Conservation (phyloP, 2,329 filamentous ascomycete genomes). For the Taxawa tesnikishii region DNA sequence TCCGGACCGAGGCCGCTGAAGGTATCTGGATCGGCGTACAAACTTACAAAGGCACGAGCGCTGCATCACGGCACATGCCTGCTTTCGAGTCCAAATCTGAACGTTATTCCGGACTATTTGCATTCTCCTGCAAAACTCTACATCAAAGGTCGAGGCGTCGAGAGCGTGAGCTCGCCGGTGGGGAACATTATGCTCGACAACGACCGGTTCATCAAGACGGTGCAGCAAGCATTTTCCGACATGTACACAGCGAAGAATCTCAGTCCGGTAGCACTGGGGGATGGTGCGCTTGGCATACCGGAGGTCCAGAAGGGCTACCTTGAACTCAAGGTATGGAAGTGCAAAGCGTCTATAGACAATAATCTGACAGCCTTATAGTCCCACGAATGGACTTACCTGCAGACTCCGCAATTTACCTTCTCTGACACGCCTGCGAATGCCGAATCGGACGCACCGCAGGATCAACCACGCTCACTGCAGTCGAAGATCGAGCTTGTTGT, state of each 20-base stretch:
- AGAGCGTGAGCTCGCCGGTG: conserved; percentile 78
- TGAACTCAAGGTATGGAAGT: conserved; percentile 44
- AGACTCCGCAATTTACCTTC: conserved; percentile 75
- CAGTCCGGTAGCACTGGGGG: conserved; percentile 30
- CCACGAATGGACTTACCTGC: conserved; percentile 64
- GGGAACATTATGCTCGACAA: conserved; percentile 58
- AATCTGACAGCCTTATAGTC: conserved; percentile 30
- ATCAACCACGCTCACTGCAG: too few species aligned
- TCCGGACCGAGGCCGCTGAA: conserved; percentile 42
- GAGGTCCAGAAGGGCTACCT: conserved; percentile 50
- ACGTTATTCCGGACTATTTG: conserved; percentile 55
- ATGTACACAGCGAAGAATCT: conserved; percentile 44
- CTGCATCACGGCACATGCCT: conserved; percentile 92
- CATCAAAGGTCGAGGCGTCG: conserved; percentile 73
- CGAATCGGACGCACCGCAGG: neutral
- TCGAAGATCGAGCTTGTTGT: conserved; percentile 16
- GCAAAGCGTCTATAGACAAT: conserved; percentile 21
- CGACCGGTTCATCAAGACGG: conserved; percentile 28
- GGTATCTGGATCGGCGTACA: conserved; percentile 89
- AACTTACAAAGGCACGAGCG: conserved; percentile 67
- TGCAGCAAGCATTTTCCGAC: conserved; percentile 46
- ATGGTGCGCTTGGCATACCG: conserved; percentile 35
- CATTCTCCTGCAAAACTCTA: conserved; percentile 65
- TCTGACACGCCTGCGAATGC: conserved; percentile 6
- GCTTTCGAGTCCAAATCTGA: conserved; percentile 62